A percentile compares a stretch with the other conserved stretches of the same genome.
Conservation (phyloP, 306 rosid species). For the Trifolium pratense region DNA sequence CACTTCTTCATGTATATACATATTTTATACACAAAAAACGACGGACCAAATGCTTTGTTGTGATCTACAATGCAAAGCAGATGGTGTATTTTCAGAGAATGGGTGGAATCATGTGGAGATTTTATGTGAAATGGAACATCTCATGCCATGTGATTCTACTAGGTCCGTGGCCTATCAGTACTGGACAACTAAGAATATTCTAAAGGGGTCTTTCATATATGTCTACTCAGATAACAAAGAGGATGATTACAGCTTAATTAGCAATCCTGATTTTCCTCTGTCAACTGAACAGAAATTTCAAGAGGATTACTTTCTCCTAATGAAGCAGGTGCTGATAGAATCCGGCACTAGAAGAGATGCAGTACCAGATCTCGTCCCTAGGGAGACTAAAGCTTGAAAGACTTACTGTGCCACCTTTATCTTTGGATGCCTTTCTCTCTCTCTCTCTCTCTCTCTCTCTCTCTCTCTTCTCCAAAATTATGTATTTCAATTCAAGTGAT, state of each 20-base stretch:
- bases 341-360: too few species aligned
- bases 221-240: neutral
- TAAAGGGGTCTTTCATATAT: neutral
- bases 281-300: neutral
- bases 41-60: neutral
- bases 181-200: neutral
- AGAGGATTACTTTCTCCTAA: too few species aligned
- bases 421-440: too few species aligned
- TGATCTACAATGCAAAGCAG: slow-evolving; percentile 21
- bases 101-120: slow-evolving; percentile 29
- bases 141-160: neutral
- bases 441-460: too few species aligned
- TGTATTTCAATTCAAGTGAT: too few species aligned
- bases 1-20: neutral
- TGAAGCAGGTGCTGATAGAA: too few species aligned
- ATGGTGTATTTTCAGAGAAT: neutral
- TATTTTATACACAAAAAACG: neutral
- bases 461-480: too few species aligned
- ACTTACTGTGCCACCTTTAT: too few species aligned
- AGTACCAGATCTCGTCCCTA: too few species aligned
- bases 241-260: neutral
- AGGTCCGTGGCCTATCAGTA: neutral
- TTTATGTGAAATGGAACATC: neutral
- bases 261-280: neutral
- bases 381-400: too few species aligned